Conservation (phyloP, 805 yeast species). For the Danielia reshetovae region DNA sequence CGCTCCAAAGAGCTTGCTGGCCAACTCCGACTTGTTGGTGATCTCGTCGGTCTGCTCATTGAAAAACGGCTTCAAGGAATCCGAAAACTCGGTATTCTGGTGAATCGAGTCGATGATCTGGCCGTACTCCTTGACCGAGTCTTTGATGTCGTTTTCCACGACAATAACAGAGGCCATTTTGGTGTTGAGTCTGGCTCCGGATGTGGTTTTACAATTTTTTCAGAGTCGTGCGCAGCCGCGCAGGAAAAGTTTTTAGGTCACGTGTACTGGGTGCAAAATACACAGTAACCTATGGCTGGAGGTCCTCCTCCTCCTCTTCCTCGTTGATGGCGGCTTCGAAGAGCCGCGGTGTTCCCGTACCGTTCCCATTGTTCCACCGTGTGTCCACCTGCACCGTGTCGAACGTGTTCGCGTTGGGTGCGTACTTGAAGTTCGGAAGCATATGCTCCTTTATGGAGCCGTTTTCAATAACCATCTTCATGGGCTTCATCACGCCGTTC, state of each 20-base stretch:
- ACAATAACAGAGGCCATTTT: constrained; percentile 41
- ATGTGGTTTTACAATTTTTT: constrained; percentile 4
- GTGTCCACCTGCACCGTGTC: constrained; percentile 3
- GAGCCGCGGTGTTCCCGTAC: constrained; percentile 2
- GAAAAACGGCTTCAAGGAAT: constrained; percentile 21
- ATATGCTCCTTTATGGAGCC: not conserved
- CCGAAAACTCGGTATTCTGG: constrained; percentile 26
- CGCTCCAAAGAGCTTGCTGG: constrained; percentile 23
- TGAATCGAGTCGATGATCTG: constrained; percentile 33
- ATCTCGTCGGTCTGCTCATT: constrained; percentile 20
- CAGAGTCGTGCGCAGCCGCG: constrained; percentile 2
- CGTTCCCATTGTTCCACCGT: constrained; percentile 3
- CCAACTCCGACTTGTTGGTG: constrained; percentile 26
- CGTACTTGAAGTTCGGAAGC: constrained; percentile 1
- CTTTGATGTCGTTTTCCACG: constrained; percentile 40
- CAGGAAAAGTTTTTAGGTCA: constrained; percentile 18
- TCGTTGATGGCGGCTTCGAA: constrained; percentile 3
- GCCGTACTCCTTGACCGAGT: constrained; percentile 38
- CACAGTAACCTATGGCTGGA: too few species aligned
- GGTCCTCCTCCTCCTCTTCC: constrained; percentile 6
- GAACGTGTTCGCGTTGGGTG: not conserved
- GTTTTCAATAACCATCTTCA: not conserved
- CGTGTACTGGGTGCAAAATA: too few species aligned
- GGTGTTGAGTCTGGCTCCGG: constrained; percentile 3
- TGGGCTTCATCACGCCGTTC: constrained; percentile 6